Conservation (phyloP, 345 rosid genomes). For the Luvunga scandens region DNA sequence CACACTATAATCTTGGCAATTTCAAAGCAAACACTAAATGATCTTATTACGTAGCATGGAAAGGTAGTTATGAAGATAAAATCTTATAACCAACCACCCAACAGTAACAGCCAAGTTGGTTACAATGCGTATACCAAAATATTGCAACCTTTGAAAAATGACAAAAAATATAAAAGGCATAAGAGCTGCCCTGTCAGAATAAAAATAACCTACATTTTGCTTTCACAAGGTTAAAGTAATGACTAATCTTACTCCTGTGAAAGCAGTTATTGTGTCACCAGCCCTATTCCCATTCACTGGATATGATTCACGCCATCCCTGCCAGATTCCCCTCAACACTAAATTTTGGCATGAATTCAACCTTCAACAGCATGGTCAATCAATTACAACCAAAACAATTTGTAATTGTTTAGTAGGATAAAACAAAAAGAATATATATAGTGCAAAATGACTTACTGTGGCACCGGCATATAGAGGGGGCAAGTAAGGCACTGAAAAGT, state of each 20-base stretch:
- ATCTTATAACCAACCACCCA: not conserved
- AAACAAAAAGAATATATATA: not conserved
- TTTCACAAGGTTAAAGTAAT: slow-evolving; percentile 3
- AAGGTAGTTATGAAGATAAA: not conserved
- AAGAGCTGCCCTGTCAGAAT: not conserved
- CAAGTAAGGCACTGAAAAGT: slow-evolving; percentile 81
- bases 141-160: not conserved
- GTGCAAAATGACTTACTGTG: slow-evolving; percentile 42
- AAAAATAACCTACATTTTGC: not conserved
- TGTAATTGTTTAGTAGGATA: not conserved
- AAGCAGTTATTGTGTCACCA: slow-evolving; percentile 67
- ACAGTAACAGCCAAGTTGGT: not conserved
- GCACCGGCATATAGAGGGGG: slow-evolving; percentile 86
- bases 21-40: not conserved
- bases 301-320: slow-evolving; percentile 90
- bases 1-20: not conserved
- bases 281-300: slow-evolving; percentile 48
- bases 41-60: not conserved
- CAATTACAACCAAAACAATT: slow-evolving; percentile 7
- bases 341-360: slow-evolving; percentile 92
- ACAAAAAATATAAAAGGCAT: not conserved
- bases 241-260: slow-evolving; percentile 78
- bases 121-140: not conserved
- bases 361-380: slow-evolving; percentile 45
- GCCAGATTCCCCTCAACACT: slow-evolving; percentile 95